Evolutionary conservation across 1,284 basidiomycete species (phyloP).

Genomic region (Microbotryum saponariae): DNA sequence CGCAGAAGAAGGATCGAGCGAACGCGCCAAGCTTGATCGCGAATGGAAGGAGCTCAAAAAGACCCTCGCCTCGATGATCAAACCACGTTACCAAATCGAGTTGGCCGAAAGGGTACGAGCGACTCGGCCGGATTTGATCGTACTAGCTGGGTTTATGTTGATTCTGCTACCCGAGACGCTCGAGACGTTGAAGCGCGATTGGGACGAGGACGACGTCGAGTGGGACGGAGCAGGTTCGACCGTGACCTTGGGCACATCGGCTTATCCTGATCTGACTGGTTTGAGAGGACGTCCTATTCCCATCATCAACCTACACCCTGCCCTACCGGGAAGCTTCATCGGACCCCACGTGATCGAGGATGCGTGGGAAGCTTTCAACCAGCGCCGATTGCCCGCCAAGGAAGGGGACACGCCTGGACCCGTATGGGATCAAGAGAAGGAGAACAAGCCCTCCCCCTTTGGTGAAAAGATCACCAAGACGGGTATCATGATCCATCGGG

Average conservation of each 20-base stretch:
- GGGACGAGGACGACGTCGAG: constrained; percentile 14
- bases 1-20: not conserved
- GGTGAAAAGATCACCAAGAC: constrained; percentile 50
- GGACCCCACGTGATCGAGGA: constrained; percentile 83
- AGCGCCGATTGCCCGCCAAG: constrained; percentile 38
- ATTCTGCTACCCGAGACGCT: constrained; percentile 57
- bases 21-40: not conserved
- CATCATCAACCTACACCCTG: constrained; percentile 95
- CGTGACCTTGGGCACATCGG: constrained; percentile 16
- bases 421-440: too few species aligned
- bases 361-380: constrained; percentile 79
- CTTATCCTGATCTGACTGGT: constrained; percentile 19
- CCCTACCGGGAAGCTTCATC: constrained; percentile 88
- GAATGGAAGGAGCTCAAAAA: not conserved
- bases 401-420: not conserved
- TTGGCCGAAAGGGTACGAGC: constrained; percentile 64
- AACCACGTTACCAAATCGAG: constrained; percentile 61
- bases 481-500: constrained; percentile 90
- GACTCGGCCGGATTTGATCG: constrained; percentile 68
- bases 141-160: constrained; percentile 98
- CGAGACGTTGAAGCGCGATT: constrained; percentile 40
- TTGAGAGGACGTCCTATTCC: constrained; percentile 51
- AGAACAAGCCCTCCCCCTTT: not conserved
- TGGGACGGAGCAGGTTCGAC: not conserved
- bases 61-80: not conserved